These are phyloP conservation scores for Meyerozyma sp. DNA, from an alignment of 1,139 yeast species.

Conservation along the genomic window DNA sequence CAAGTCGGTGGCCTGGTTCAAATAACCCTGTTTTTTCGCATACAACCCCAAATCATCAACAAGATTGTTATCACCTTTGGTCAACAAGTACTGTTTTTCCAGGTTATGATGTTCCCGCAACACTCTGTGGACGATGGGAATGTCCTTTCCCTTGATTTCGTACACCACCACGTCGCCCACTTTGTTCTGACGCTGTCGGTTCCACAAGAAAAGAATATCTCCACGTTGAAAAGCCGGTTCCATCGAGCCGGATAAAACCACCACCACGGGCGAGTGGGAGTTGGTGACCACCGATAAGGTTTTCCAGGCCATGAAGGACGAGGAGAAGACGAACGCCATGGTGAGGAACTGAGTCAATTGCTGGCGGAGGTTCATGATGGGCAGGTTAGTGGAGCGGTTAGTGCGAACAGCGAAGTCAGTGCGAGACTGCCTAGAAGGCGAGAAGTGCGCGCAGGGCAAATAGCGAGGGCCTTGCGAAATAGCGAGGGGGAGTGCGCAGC, in stretches of 20 bases:
- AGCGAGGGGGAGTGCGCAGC: no score
- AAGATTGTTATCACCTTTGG: conserved; percentile 96
- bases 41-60: conserved; percentile 86
- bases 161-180: conserved; percentile 99
- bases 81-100: conserved; percentile 68
- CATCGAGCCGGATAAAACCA: conserved; percentile 96
- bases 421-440: no score
- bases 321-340: conserved; percentile 72
- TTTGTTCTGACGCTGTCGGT: conserved; percentile 57
- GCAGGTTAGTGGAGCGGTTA: not conserved
- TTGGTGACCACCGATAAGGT: conserved; percentile 71
- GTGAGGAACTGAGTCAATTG: conserved; percentile 55
- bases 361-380: conserved; percentile 39
- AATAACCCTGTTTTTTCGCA: conserved; percentile 68
- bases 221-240: conserved; percentile 99
- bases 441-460: no score
- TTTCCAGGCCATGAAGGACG: conserved; percentile 93
- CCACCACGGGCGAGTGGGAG: conserved; percentile 92
- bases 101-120: conserved; percentile 66
- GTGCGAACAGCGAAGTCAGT: no score
- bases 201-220: conserved; percentile 88
- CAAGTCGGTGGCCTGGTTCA: conserved; percentile 71
- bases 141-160: conserved; percentile 70
- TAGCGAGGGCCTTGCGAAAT: no score
- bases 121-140: conserved; percentile 95